phyloP scores from a whole-genome alignment of 1,284 basidiomycete species.

The Puccinia horiana region DNA sequence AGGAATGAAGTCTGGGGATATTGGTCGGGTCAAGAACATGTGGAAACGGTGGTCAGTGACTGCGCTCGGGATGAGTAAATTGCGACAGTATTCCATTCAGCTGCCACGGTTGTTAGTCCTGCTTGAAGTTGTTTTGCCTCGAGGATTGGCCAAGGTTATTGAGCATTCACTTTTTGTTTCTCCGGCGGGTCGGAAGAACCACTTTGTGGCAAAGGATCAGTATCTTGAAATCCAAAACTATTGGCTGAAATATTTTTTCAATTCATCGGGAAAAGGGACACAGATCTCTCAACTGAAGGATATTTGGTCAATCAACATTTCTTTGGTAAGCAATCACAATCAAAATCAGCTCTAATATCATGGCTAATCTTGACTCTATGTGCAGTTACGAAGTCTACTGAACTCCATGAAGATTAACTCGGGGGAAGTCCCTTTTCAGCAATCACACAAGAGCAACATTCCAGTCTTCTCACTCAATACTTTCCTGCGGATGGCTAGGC shows the following conservation, averaged over 20 bases:
- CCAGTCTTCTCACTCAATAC: background rate
- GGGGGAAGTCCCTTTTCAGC: background rate
- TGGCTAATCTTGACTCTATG: too few relatives aligned
- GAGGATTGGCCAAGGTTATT: background rate
- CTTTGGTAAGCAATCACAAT: background rate
- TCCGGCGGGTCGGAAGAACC: background rate
- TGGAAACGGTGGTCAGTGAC: slow-evolving; percentile 11
- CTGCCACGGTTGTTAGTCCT: background rate
- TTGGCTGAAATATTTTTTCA: slow-evolving; percentile 26
- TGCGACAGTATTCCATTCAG: background rate
- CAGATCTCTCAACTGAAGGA: background rate
- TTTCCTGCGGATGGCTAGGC: background rate
- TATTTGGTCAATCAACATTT: background rate
- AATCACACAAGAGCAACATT: background rate
- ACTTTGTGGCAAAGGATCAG: slow-evolving; percentile 24
- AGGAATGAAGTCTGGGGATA: slow-evolving; percentile 10
- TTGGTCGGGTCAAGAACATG: slow-evolving; percentile 5
- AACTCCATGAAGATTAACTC: background rate
- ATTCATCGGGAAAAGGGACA: background rate
- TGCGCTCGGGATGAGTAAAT: background rate
- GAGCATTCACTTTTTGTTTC: slow-evolving; percentile 4
- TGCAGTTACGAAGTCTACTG: background rate
- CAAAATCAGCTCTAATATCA: too few relatives aligned
- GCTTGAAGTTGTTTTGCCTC: background rate
- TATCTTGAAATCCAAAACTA: slow-evolving; percentile 15